Base-by-base conservation (phyloP, 2,329 filamentous ascomycete species). In the Diplodia scrobiculata region DNA sequence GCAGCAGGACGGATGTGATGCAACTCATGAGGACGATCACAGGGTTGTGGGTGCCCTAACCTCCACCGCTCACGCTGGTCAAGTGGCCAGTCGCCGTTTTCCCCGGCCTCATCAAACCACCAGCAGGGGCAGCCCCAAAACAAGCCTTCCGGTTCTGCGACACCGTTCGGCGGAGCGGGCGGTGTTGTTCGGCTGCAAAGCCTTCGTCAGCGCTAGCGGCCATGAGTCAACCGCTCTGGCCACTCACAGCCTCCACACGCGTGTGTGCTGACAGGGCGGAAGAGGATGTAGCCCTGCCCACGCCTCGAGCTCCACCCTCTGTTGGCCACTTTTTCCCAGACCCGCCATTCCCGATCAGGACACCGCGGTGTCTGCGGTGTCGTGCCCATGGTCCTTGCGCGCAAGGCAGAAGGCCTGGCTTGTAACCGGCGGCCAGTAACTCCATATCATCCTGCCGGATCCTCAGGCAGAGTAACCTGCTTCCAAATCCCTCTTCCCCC, bases 391-490 rank as follows among this genome's bases (percentile, higher is more conserved):
- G 19, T 25, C 32, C 19, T 29, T 36, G 21, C 32, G 53, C 17
- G 29, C 25, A 48, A 29, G 36, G 55, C 32, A 54, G 52, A 54
- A n/a, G 52, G 52, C 32, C 32, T 55, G 52, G 13, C 51, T 60
- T 60, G 38, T 47, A 41, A 32, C 55, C 38, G 55, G 41, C 41
- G 25, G 11, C n/a, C 41, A 62, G 45, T 45, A 50, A 62, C 58
- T 50, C 41, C 58, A 62, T 62, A 62, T 62, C 58, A 62, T 11
- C 58, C 45, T 19, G 58, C 55, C 27, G 41, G 32, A 62, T 62
- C 58, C 58, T 62, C 58, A 62, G 58, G 58, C 58, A 50, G 0
- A 32, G 38, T 36, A 14, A 7, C 19, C 25, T 29, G 34, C 58
- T 50, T 62, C 17, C 58, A 34, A 34, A 11, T 11, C 29, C 58